A percentile compares a stretch with the other conserved stretches of the same genome.
Conservation (phyloP, 257 asterid species). For the Ligustrum vulgare region DNA sequence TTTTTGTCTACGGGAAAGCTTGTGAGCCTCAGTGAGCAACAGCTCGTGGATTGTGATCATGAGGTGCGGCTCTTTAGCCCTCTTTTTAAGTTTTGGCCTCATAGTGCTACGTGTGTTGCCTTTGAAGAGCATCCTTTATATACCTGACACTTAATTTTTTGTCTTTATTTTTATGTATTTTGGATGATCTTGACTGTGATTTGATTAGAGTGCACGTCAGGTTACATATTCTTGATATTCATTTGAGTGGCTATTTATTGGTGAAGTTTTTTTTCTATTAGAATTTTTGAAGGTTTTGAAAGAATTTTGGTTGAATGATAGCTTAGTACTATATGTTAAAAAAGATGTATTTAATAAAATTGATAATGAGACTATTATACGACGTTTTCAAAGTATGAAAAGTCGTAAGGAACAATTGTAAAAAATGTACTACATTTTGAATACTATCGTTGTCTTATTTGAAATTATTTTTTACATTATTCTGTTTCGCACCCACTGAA, state of each 20-base stretch:
- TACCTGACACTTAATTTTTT: too few relatives aligned
- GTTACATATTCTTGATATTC: background rate
- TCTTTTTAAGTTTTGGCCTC: background rate
- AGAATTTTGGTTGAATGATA: background rate
- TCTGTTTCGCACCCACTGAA: too few relatives aligned
- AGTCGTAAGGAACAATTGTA: too few relatives aligned
- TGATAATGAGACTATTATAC: too few relatives aligned
- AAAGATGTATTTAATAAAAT: too few relatives aligned
- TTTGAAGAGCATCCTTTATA: background rate
- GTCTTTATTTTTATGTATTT: too few relatives aligned
- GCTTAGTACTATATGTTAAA: too few relatives aligned
- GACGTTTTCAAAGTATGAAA: too few relatives aligned
- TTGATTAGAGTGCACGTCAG: background rate
- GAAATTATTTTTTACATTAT: too few relatives aligned
- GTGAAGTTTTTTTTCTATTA: too few relatives aligned
- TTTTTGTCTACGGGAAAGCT: conserved; percentile 76
- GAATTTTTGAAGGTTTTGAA: background rate
- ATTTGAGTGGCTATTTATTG: background rate
- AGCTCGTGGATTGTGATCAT: conserved; percentile 90
- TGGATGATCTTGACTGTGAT: background rate
- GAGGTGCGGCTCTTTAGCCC: conserved; percentile 46
- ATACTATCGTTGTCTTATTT: too few relatives aligned
- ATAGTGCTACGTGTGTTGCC: background rate
- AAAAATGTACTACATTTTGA: too few relatives aligned
- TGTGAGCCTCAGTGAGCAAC: conserved; percentile 88